A percentile compares a stretch with the other conserved stretches of the same genome.
These are phyloP conservation scores for Thermochaetoides dissita DNA, from an alignment of 2,329 filamentous ascomycete genomes.

Conservation along the genomic window DNA sequence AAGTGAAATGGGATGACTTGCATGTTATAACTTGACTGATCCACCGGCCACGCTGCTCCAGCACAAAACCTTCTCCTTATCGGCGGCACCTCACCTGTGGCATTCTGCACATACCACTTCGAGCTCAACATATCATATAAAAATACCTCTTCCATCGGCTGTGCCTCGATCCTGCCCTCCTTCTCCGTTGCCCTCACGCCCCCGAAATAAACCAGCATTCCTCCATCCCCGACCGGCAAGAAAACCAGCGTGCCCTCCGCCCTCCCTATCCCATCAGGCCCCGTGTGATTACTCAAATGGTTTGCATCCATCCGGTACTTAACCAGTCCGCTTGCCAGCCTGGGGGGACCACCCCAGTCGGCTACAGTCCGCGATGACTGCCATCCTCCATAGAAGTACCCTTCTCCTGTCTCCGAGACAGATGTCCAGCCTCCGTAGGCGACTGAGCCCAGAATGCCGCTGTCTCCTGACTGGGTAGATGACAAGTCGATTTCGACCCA, in stretches of 20 bases:
- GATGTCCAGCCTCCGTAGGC: slow-evolving; percentile 44
- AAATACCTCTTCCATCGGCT: slow-evolving; percentile 37
- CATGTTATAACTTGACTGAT: slow-evolving; percentile 52
- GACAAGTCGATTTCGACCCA: slow-evolving; percentile 22
- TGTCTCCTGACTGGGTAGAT: no score
- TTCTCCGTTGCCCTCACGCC: slow-evolving; percentile 34
- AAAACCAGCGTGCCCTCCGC: slow-evolving; percentile 49
- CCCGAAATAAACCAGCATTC: slow-evolving; percentile 48
- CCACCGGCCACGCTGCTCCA: slow-evolving; percentile 43
- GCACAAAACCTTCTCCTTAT: slow-evolving; percentile 46
- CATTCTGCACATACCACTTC: slow-evolving; percentile 46
- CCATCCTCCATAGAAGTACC: slow-evolving; percentile 51
- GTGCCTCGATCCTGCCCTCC: slow-evolving; percentile 32
- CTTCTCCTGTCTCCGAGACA: slow-evolving; percentile 38
- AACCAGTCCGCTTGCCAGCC: slow-evolving; percentile 38
- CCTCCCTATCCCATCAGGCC: slow-evolving; percentile 36
- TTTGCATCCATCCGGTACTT: slow-evolving; percentile 41
- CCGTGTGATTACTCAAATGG: slow-evolving; percentile 37
- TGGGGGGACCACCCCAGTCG: slow-evolving; percentile 33
- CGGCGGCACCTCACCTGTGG: slow-evolving; percentile 37
- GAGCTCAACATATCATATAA: slow-evolving; percentile 46
- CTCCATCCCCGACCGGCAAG: slow-evolving; percentile 44
- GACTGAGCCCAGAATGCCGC: slow-evolving; percentile 15
- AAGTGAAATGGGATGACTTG: slow-evolving; percentile 20
- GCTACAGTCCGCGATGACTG: slow-evolving; percentile 38